Conservation (phyloP, 352 stramenopile genomes). For the Thalassiosira livingstoniorum region DNA sequence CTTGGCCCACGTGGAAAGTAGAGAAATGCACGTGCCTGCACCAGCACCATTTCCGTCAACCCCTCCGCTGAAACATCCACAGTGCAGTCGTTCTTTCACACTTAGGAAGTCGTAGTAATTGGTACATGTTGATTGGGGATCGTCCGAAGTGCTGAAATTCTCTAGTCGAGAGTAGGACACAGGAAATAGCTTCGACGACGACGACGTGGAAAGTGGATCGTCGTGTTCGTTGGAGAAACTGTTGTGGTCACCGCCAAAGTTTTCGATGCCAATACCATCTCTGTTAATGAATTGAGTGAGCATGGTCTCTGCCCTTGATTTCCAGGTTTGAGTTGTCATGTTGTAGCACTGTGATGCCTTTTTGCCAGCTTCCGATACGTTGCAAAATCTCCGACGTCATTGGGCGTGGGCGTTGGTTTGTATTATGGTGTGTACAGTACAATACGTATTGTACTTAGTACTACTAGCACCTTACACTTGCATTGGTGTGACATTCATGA, state of each 20-base stretch:
- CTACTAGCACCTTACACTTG: too few species aligned
- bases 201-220: background rate
- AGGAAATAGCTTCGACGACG: background rate
- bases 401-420: too few species aligned
- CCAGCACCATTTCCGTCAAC: background rate
- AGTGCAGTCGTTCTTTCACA: conserved; percentile 14
- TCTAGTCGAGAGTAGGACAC: conserved; percentile 31
- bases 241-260: conserved; percentile 6
- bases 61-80: conserved; percentile 7
- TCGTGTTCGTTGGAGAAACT: background rate
- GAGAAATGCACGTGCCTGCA: conserved; percentile 20
- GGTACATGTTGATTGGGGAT: background rate
- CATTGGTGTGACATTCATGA: too few species aligned
- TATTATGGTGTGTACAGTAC: too few species aligned
- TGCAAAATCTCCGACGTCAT: too few species aligned
- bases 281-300: conserved; percentile 46
- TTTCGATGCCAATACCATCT: background rate
- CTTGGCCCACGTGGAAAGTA: conserved; percentile 36
- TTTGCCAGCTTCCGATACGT: too few species aligned
- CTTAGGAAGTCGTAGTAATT: conserved; percentile 4
- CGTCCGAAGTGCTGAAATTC: conserved; percentile 40
- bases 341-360: too few species aligned
- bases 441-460: too few species aligned
- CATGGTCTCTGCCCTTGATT: conserved; percentile 46
- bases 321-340: conserved; percentile 25